A percentile compares a stretch with the other conserved stretches of the same genome.
These are phyloP conservation scores for Extremus antarcticus DNA, from an alignment of 495 filamentous ascomycete species.

Conservation along the genomic window DNA sequence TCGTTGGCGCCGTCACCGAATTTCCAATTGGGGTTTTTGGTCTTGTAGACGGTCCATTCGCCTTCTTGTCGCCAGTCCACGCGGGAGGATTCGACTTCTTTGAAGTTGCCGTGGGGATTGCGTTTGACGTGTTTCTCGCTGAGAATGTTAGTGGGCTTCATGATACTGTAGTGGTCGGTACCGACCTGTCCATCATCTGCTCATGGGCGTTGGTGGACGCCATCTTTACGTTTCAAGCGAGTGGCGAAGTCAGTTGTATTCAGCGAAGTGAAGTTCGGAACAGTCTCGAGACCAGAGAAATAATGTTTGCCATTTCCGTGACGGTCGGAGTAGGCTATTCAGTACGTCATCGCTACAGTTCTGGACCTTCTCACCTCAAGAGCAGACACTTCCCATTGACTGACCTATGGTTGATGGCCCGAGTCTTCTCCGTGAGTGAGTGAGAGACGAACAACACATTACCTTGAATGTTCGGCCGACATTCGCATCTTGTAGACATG, in stretches of 20 bases:
- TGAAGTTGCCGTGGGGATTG: constrained; percentile 67
- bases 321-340: too few relatives aligned
- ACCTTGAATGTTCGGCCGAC: too few relatives aligned
- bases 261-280: too few relatives aligned
- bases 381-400: too few relatives aligned
- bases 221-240: too few relatives aligned
- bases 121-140: constrained; percentile 42
- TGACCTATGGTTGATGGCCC: neutral
- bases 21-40: constrained; percentile 64
- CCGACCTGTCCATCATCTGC: constrained; percentile 27
- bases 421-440: neutral
- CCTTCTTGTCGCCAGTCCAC: constrained; percentile 49
- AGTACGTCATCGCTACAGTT: too few relatives aligned
- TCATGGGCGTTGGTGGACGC: constrained; percentile 22
- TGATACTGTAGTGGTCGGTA: neutral
- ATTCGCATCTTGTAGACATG: too few relatives aligned
- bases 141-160: neutral
- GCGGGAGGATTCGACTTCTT: constrained; percentile 59
- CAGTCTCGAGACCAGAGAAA: neutral
- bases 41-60: constrained; percentile 50
- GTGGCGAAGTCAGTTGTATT: too few relatives aligned
- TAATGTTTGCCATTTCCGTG: too few relatives aligned
- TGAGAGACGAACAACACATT: neutral
- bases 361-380: too few relatives aligned
- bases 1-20: constrained; percentile 67